Evolutionary conservation across 1,284 basidiomycete species (phyloP), one percentile per base, ranked within the genome.

Genomic region (Inonotus hispidus): DNA sequence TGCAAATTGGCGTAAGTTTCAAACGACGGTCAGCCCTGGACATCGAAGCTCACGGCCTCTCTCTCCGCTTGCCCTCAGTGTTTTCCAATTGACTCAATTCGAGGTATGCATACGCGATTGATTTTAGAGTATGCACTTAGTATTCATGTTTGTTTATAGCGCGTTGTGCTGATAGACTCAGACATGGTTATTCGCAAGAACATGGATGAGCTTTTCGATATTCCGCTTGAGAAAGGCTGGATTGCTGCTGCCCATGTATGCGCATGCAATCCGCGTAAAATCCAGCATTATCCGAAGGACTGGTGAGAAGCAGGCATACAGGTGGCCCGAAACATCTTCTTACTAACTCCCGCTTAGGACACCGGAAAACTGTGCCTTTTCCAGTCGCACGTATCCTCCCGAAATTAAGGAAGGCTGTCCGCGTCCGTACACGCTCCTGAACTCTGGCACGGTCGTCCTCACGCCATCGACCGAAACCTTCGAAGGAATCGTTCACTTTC

Each of bases 211-310:
- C 78, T 98, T 55, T 87, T 98, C 77, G 79, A 86, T 23, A 68
- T 92, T 29, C 79, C 84, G 10, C 74, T 94, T 1, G 82, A 81
- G 4, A 67, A 70, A 23, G 88, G 85, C 66, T 83, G 85, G 72
- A 95, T 98, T 62, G 93, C 91, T 2, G 93, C 93, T 0, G 82
- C 78, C 0, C 95, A 95, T 66, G 95, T 86, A 7, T 98, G 95
- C 70, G 88, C 94, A 1, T 98, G 95, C 78, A 98, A 98, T 71
- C 95, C 95, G 8, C 83, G 86, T 57, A 87, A 85, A 69, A 74
- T 95, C 46, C 66, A 79, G 1, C 91, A 95, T 69, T 98, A 98
- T 72, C 95, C 96, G 1, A 68, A 70, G 4, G 93, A 97, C 71
- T 98, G 95, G 95, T 93, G 68, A 76, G 59, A 82, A 71, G 19